phyloP scores from a whole-genome alignment of 768 basidiomycete species.

The Pleurotus giganteus region DNA sequence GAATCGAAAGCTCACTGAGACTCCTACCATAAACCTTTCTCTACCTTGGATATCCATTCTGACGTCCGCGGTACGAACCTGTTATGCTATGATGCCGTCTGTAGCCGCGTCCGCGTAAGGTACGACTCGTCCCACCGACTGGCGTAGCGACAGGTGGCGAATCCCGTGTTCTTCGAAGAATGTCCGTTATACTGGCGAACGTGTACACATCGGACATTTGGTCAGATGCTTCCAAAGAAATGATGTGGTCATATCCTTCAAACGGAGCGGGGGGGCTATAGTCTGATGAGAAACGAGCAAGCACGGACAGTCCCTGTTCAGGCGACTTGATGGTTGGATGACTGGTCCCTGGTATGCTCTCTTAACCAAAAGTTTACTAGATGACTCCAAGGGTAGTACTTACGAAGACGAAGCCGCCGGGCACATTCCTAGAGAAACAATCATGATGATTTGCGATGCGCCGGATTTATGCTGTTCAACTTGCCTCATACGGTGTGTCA shows the following conservation, averaged over 20 bases:
- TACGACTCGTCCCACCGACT: neutral
- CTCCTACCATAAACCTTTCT: neutral
- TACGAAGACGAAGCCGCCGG: conserved; percentile 57
- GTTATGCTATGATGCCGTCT: neutral
- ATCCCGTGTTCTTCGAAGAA: conserved; percentile 50
- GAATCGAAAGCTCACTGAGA: too few relatives aligned
- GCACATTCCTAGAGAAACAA: conserved; percentile 50
- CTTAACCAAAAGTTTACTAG: neutral
- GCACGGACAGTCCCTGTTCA: conserved; percentile 56
- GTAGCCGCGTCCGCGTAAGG: conserved; percentile 4
- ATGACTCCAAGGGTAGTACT: conserved; percentile 24
- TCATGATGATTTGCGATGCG: neutral
- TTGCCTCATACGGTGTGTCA: conserved; percentile 73
- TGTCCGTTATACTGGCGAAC: conserved; percentile 45
- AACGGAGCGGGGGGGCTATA: conserved; percentile 50
- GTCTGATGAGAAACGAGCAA: conserved; percentile 63
- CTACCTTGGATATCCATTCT: neutral
- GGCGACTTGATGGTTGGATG: conserved; percentile 76
- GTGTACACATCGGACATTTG: conserved; percentile 45
- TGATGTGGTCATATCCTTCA: conserved; percentile 69
- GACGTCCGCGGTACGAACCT: neutral
- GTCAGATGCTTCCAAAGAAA: conserved; percentile 41
- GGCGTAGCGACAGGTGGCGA: conserved; percentile 31
- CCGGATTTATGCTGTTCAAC: too few relatives aligned
- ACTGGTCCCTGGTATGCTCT: conserved; percentile 46